Evolutionary conservation across 2,329 filamentous ascomycete species (phyloP), one percentile per base, ranked within the genome.

Genomic region (Didymella segeticola): DNA sequence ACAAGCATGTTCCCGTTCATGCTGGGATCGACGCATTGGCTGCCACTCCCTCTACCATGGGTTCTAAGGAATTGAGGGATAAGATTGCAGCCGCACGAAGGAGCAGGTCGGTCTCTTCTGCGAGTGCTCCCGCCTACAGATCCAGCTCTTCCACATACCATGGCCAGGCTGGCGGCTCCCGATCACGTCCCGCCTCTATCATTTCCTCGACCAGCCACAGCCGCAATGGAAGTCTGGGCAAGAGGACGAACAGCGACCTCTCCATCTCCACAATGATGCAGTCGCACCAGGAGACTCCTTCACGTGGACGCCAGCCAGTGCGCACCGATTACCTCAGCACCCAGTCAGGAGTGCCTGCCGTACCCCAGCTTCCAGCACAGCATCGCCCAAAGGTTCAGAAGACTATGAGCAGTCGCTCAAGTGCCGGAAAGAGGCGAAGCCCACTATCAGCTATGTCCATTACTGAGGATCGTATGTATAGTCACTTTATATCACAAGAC

Each of bases 201-300:
- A 43, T 41, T 10, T 46, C 49, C 15, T 51, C 47, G 29, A 12
- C 56, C 46, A 43, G 48, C 33, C 33, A 55, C 38, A 51, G 52
- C 37, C 52, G 41, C 38, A 47, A 42, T 45, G 46, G 41, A 27
- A 56, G 52, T 30, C 37, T 56, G 3, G 36, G 52, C 25, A 43
- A 27, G 47, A 41, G 49, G 23, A 47, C 53, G 12, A 51, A 57
- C 54, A 56, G 57, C 41, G 61, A 64, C 31, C 56, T 63, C 8
- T 64, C 63, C n/a, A 66, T 64, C 20, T 60, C 61, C 19, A 61
- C 61, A 1, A 56, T 64, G 53, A 64, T 81, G 57, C 47, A 39
- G 26, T 54, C 51, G 17, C 23, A 41, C 45, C 51, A 49, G 29
- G 51, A 54, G 33, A 33, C 39, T 11, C 45, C 51, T 34, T 48